These are phyloP conservation scores for Colletotrichum sp. DNA, from an alignment of 2,329 filamentous ascomycete species.

Conservation along the genomic window DNA sequence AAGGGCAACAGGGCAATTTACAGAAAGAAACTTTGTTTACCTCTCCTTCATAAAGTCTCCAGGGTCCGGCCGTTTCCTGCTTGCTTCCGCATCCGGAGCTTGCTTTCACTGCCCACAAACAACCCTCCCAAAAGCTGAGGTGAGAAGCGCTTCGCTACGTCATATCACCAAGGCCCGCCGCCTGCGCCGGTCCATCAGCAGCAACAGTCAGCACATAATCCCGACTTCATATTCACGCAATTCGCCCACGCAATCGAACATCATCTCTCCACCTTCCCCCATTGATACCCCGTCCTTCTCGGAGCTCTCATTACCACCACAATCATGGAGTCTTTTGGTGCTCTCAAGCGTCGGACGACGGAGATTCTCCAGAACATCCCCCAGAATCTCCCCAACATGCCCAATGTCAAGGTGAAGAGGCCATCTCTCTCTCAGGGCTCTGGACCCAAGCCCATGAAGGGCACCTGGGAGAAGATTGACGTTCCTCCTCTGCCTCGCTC, in stretches of 20 bases:
- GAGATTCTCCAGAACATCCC: slow-evolving; percentile 57
- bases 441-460: slow-evolving; percentile 46
- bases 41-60: not conserved
- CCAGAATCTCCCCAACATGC: slow-evolving; percentile 46
- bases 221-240: slow-evolving; percentile 11
- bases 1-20: not conserved
- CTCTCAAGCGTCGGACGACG: slow-evolving; percentile 60
- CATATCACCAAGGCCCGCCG: slow-evolving; percentile 2
- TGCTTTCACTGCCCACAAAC: not conserved
- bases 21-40: not conserved
- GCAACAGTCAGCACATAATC: slow-evolving; percentile 11
- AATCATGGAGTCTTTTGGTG: slow-evolving; percentile 56
- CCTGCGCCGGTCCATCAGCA: not conserved
- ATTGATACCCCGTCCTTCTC: not conserved
- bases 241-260: not conserved
- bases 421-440: slow-evolving; percentile 19
- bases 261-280: not conserved
- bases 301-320: not conserved
- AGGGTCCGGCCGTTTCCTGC: not conserved
- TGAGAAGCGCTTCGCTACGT: slow-evolving; percentile 16
- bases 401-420: slow-evolving; percentile 23
- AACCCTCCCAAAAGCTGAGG: not conserved
- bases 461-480: slow-evolving; percentile 65
- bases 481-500: slow-evolving; percentile 69
- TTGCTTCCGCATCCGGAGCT: not conserved